phyloP scores from a whole-genome alignment of 2,329 filamentous ascomycete genomes.

The Magnaporthiopsis rhizophila region DNA sequence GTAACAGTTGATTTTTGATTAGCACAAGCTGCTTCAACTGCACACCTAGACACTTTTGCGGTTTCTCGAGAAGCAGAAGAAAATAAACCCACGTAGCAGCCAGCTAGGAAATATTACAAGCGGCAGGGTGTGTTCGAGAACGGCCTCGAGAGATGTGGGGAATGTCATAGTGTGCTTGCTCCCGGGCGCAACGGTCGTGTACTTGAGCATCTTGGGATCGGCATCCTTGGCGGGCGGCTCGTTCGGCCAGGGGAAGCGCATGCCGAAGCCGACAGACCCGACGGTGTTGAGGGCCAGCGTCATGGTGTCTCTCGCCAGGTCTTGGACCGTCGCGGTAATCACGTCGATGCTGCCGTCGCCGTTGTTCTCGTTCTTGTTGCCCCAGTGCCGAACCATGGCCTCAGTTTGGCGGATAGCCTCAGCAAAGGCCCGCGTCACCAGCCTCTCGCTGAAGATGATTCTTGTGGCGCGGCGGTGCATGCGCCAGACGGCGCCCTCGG shows the following conservation, averaged over 20 bases:
- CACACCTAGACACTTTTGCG: background rate
- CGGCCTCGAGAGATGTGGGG: slow-evolving; percentile 49
- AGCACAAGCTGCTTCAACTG: background rate
- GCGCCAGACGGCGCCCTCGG: slow-evolving; percentile 63
- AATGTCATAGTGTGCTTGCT: slow-evolving; percentile 57
- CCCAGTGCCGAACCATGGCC: slow-evolving; percentile 53
- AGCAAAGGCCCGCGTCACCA: slow-evolving; percentile 56
- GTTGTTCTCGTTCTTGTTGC: slow-evolving; percentile 24
- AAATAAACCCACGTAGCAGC: slow-evolving; percentile 37
- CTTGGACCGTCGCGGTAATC: slow-evolving; percentile 35
- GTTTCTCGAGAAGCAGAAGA: background rate
- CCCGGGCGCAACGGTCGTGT: slow-evolving; percentile 35
- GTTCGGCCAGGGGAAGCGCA: slow-evolving; percentile 54
- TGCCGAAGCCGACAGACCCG: slow-evolving; percentile 63
- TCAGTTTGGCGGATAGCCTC: slow-evolving; percentile 56
- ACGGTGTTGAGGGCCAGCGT: slow-evolving; percentile 47
- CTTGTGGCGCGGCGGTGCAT: slow-evolving; percentile 65
- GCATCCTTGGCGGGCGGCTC: slow-evolving; percentile 37
- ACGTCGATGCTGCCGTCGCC: slow-evolving; percentile 16
- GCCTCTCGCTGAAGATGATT: slow-evolving; percentile 69
- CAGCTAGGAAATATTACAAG: slow-evolving; percentile 52
- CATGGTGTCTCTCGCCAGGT: slow-evolving; percentile 59
- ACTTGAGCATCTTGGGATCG: slow-evolving; percentile 40
- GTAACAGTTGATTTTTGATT: slow-evolving; percentile 6
- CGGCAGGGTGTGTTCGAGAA: slow-evolving; percentile 56